Percentiles rank a stretch among this genome's conserved stretches.
phyloP scores from a whole-genome alignment of 805 yeast genomes.

The Saccharomycopsis lassenensis region DNA sequence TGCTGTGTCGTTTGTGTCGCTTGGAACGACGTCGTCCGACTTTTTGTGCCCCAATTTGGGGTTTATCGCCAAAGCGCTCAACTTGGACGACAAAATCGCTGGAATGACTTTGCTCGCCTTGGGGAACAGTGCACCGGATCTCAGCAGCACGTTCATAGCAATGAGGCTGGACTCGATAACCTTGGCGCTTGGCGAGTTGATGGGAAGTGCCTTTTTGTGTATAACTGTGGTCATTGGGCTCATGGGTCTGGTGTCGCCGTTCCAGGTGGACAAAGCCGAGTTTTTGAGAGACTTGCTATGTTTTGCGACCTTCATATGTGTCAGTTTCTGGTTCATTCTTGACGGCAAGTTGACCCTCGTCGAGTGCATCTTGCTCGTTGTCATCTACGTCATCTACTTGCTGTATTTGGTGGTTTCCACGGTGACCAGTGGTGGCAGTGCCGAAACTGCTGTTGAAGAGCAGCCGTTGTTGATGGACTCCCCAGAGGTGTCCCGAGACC shows the following conservation, averaged over 20 bases:
- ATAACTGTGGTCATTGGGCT: conserved; percentile 70
- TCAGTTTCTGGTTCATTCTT: conserved; percentile 14
- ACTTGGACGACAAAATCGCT: conserved; percentile 63
- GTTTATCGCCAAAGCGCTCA: conserved; percentile 37
- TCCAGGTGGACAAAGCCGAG: conserved; percentile 32
- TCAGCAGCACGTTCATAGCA: conserved; percentile 75
- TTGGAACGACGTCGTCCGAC: conserved; percentile 76
- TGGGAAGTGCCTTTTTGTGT: conserved; percentile 81
- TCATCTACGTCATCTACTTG: conserved; percentile 6
- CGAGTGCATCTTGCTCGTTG: conserved; percentile 12
- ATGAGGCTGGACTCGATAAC: conserved; percentile 59
- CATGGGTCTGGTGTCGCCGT: conserved; percentile 60
- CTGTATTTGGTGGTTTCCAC: conserved; percentile 3
- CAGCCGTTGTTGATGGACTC: too few species aligned
- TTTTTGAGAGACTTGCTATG: conserved; percentile 19
- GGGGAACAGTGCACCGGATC: conserved; percentile 90
- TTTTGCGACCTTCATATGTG: conserved; percentile 18
- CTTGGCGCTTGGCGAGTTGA: conserved; percentile 76
- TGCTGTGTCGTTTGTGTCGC: conserved; percentile 40
- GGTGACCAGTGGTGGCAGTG: neutral
- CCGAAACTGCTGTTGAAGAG: neutral
- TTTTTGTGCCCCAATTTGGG: conserved; percentile 70
- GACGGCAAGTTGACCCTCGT: conserved; percentile 12
- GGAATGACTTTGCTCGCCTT: conserved; percentile 83
- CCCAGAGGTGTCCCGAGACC: too few species aligned